Percentiles rank a stretch among this genome's conserved stretches.
phyloP scores from a whole-genome alignment of 148 eudicot genomes.

The Rhododendron kiyosumense region DNA sequence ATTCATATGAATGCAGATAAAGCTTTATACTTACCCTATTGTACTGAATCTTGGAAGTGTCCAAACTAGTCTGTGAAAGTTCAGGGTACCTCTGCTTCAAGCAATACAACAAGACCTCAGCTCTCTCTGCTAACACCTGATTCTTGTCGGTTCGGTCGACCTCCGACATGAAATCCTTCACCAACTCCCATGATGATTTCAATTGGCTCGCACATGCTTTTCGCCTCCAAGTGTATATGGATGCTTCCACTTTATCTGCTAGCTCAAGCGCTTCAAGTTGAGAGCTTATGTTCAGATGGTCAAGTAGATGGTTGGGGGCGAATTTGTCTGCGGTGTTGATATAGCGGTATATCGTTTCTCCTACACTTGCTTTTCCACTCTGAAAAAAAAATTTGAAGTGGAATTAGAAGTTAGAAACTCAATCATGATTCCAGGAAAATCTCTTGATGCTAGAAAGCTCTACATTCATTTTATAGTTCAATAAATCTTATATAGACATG shows the following conservation, averaged over 20 bases:
- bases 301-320: constrained; percentile 66
- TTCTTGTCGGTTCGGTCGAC: constrained; percentile 73
- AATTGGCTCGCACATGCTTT: constrained; percentile 64
- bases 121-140: constrained; percentile 64
- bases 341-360: constrained; percentile 75
- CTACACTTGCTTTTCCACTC: constrained; percentile 83
- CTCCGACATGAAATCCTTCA: constrained; percentile 58
- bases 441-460: not conserved
- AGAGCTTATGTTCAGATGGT: constrained; percentile 58
- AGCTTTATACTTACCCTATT: constrained; percentile 45
- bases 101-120: constrained; percentile 58
- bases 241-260: constrained; percentile 87
- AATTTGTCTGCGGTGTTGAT: constrained; percentile 60
- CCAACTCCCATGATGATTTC: constrained; percentile 72
- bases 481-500: not conserved
- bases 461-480: not conserved
- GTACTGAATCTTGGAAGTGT: constrained; percentile 87
- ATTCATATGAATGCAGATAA: not conserved
- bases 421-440: not conserved
- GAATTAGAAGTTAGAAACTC: not conserved
- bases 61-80: constrained; percentile 87
- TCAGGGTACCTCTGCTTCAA: constrained; percentile 87
- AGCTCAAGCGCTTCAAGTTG: constrained; percentile 93
- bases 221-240: constrained; percentile 79
- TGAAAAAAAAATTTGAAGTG: constrained; percentile 21